Conservation (phyloP, 495 filamentous ascomycete species). For the Neurospora sp. region DNA sequence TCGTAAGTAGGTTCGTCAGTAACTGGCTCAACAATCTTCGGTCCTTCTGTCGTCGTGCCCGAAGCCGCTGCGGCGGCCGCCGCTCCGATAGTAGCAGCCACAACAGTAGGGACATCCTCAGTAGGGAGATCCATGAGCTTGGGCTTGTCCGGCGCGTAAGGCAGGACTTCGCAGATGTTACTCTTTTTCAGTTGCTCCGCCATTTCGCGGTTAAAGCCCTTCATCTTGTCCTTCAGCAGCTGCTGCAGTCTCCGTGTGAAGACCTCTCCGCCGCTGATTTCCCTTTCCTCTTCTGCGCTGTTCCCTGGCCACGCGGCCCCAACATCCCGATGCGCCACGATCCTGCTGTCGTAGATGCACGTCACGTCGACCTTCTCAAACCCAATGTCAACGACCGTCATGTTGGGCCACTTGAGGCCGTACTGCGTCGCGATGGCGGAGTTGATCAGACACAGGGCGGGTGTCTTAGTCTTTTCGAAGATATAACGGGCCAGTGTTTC, state of each 20-base stretch:
- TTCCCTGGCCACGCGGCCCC: constrained; percentile 9
- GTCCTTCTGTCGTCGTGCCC: constrained; percentile 15
- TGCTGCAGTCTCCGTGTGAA: constrained; percentile 70
- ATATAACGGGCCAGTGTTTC: constrained; percentile 81
- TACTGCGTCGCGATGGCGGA: constrained; percentile 73
- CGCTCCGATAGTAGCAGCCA: constrained; percentile 28
- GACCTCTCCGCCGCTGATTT: constrained; percentile 73
- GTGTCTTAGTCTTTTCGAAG: constrained; percentile 94
- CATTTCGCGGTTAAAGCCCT: constrained; percentile 70
- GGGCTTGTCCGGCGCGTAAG: constrained; percentile 49
- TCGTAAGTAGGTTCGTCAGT: constrained; percentile 42
- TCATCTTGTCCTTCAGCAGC: constrained; percentile 49
- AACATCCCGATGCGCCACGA: constrained; percentile 35
- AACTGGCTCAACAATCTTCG: constrained; percentile 22
- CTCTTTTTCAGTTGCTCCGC: constrained; percentile 91
- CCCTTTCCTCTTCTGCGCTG: constrained; percentile 47
- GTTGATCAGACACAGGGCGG: constrained; percentile 79
- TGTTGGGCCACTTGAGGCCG: constrained; percentile 63
- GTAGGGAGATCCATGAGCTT: constrained; percentile 40
- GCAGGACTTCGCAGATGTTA: constrained; percentile 78
- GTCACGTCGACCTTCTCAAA: constrained; percentile 86
- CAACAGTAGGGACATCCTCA: constrained; percentile 51
- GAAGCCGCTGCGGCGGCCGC: constrained; percentile 12
- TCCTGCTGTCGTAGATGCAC: constrained; percentile 66
- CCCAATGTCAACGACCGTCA: constrained; percentile 83